These are phyloP conservation scores for Paramecium bursaria DNA, from an alignment of 73 alveolate species.

Conservation along the genomic window DNA sequence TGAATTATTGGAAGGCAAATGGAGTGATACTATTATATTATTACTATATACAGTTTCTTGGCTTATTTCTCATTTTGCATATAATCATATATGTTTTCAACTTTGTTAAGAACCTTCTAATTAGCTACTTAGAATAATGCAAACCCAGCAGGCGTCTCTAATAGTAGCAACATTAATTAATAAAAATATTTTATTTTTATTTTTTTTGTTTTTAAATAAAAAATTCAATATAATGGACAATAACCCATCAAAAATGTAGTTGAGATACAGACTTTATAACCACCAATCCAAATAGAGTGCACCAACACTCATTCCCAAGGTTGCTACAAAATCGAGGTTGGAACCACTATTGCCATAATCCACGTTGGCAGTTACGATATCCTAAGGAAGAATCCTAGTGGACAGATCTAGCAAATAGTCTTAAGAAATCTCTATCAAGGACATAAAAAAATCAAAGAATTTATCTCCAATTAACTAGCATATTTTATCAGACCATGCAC, in stretches of 20 bases:
- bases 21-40: constrained; percentile 59
- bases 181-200: constrained; percentile 10
- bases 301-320: neutral
- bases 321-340: constrained; percentile 9
- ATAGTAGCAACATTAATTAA: constrained; percentile 38
- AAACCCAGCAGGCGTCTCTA: constrained; percentile 51
- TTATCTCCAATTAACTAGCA: constrained; percentile 24
- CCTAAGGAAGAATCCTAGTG: constrained; percentile 15
- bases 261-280: constrained; percentile 16
- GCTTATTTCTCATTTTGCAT: constrained; percentile 17
- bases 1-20: constrained; percentile 64
- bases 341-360: constrained; percentile 18
- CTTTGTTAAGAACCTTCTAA: neutral
- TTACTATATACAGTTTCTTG: constrained; percentile 22
- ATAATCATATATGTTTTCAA: constrained; percentile 28
- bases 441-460: constrained; percentile 17
- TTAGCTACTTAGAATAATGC: constrained; percentile 32
- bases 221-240: constrained; percentile 48
- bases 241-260: neutral
- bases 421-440: constrained; percentile 33
- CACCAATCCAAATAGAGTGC: neutral
- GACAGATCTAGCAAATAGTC: constrained; percentile 19
- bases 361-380: constrained; percentile 47
- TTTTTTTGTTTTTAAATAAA: neutral
- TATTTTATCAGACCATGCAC: constrained; percentile 41